These are phyloP conservation scores for Phytophthora macrochlamydospora DNA, from an alignment of 352 stramenopile species.

Conservation along the genomic window DNA sequence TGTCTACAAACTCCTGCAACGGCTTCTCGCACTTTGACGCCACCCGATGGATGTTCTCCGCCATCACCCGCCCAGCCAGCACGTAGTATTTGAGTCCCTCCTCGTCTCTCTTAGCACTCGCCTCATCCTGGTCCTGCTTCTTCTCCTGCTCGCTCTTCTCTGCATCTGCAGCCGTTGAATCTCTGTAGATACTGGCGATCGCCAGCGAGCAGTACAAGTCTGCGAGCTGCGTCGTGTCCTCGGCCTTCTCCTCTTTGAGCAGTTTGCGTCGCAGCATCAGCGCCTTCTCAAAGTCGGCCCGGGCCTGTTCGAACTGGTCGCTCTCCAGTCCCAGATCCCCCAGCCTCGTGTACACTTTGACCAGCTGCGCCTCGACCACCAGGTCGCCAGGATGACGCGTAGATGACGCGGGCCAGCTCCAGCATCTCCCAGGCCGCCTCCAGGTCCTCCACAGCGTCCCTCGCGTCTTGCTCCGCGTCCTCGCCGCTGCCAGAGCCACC, in stretches of 20 bases:
- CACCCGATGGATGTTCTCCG: constrained; percentile 78
- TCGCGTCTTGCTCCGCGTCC: constrained; percentile 65
- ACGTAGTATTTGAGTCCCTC: constrained; percentile 85
- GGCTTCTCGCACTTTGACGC: constrained; percentile 41
- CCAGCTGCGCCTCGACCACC: constrained; percentile 77
- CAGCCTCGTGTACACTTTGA: constrained; percentile 79
- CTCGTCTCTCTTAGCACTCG: constrained; percentile 41
- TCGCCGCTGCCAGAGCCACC: constrained; percentile 17
- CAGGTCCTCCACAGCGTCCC: constrained; percentile 68
- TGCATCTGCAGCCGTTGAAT: constrained; percentile 37
- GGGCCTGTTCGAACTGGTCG: constrained; percentile 79
- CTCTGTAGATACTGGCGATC: constrained; percentile 87
- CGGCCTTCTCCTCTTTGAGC: constrained; percentile 59
- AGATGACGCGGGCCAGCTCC: constrained; percentile 83
- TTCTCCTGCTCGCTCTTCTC: constrained; percentile 12
- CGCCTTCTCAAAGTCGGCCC: constrained; percentile 80
- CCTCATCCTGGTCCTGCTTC: constrained; percentile 23
- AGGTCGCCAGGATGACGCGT: constrained; percentile 72
- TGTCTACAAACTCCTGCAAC: constrained; percentile 55
- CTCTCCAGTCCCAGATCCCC: constrained; percentile 84
- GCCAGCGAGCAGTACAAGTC: constrained; percentile 86
- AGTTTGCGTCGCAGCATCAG: constrained; percentile 76
- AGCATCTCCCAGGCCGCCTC: constrained; percentile 89
- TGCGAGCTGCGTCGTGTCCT: constrained; percentile 79
- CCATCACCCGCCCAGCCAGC: constrained; percentile 79